Evolutionary conservation across 2,329 filamentous ascomycete species (phyloP), one percentile per base, ranked within the genome.

Genomic region (Nannizzia gypsea): DNA sequence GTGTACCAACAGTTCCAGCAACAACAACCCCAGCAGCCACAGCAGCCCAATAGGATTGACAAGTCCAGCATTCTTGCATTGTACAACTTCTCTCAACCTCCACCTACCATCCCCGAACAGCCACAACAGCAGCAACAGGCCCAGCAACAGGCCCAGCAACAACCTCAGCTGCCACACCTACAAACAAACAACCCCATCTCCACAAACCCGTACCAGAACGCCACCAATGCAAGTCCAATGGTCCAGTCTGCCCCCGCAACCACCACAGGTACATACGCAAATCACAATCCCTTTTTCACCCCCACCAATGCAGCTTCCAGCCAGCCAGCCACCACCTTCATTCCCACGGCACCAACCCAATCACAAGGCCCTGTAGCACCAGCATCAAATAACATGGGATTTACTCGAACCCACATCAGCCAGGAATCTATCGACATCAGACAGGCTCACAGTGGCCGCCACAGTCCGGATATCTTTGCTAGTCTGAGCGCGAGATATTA

Each of bases 391-490:
- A 56, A 40, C 36, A 15, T 24, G 31, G 36, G 34, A 1, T 63
- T 28, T 46, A 26, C 50, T 6, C 66, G 68, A 59, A 65, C 68
- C 13, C 75, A 77, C 62, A 73, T 76, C 66, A 79, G 77, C 66
- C 74, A 77, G 62, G 77, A 76, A 55, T 79, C 77, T 57, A 73
- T 79, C 42, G 76, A 78, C 63, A 70, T 79, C 59, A 76, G 71
- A 57, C 73, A 73, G 13, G 66, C 76, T 40, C 76, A 78, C 60
- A 76, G 66, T 59, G 77, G 77, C 3, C 70, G 77, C 36, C 76
- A 79, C 64, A 79, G 77, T 63, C 77, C 77, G 5, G 77, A 80
- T 68, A 75, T 77, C 6, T 80, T 79, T 70, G 76, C 77, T 24
- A 78, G 71, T 67, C 64, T 80, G 64, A 79, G 77, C 63, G 73